phyloP scores from a whole-genome alignment of 306 rosid genomes.

The Neltuma alba region DNA sequence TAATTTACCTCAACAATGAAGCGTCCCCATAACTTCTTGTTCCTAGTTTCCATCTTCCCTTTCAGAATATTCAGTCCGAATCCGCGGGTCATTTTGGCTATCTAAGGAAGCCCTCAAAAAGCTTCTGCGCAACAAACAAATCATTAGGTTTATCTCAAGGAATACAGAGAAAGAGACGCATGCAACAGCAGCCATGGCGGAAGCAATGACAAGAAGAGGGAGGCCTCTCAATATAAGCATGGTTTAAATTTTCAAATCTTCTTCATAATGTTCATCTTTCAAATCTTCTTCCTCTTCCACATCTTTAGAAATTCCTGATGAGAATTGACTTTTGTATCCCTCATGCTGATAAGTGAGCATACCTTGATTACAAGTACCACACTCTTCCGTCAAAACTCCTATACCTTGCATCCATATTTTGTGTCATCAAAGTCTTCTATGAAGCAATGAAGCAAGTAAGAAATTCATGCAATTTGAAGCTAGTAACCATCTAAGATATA shows the following conservation, averaged over 20 bases:
- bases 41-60: constrained; percentile 71
- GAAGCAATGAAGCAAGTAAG: background rate
- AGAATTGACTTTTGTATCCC: constrained; percentile 42
- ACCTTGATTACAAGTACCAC: constrained; percentile 46
- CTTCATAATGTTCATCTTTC: constrained; percentile 47
- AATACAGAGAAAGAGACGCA: too few relatives aligned
- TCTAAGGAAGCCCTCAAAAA: constrained; percentile 81
- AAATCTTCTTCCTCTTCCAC: constrained; percentile 41
- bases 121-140: constrained; percentile 57
- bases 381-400: constrained; percentile 37
- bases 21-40: constrained; percentile 73
- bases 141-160: background rate
- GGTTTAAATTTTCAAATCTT: constrained; percentile 39
- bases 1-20: constrained; percentile 77
- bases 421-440: background rate
- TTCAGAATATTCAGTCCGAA: constrained; percentile 78
- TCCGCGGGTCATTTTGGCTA: constrained; percentile 63
- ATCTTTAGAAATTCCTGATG: constrained; percentile 35
- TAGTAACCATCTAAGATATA: constrained; percentile 5
- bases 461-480: background rate
- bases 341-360: constrained; percentile 33
- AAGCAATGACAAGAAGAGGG: too few relatives aligned
- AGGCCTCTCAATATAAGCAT: too few relatives aligned
- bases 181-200: too few relatives aligned
- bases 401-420: background rate